phyloP scores from a whole-genome alignment of 73 alveolate genomes.

The Paramecium tetraurelia region DNA sequence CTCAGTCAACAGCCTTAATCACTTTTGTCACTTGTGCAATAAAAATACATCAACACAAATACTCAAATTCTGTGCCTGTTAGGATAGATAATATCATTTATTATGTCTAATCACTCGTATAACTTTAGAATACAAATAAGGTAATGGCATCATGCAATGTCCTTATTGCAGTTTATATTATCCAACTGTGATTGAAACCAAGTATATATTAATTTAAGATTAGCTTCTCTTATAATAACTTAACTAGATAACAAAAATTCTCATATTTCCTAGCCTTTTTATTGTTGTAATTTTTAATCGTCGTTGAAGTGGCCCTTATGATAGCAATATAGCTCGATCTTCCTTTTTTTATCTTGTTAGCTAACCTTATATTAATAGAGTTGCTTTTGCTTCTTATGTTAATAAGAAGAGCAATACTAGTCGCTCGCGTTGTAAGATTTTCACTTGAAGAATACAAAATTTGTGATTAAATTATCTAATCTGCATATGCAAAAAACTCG shows the following conservation, averaged over 20 bases:
- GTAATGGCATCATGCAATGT: background rate
- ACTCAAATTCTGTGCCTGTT: background rate
- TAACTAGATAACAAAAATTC: background rate
- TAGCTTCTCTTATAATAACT: background rate
- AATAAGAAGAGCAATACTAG: background rate
- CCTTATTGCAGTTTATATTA: background rate
- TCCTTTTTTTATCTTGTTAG: background rate
- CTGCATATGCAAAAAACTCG: background rate
- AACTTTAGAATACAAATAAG: background rate
- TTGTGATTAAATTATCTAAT: background rate
- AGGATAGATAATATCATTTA: background rate
- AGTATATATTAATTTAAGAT: background rate
- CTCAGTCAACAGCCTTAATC: background rate
- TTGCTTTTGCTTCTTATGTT: background rate
- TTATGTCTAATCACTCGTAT: background rate
- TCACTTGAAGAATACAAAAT: background rate
- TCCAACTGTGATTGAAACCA: background rate
- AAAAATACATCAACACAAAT: background rate
- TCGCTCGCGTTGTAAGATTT: background rate
- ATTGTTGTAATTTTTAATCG: background rate
- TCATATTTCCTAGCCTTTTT: background rate
- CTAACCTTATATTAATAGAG: background rate
- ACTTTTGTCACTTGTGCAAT: background rate
- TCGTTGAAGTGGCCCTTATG: background rate
- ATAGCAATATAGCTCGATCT: background rate